phyloP scores from a whole-genome alignment of 2,329 filamentous ascomycete species.

The Colletotrichum endophyticum region DNA sequence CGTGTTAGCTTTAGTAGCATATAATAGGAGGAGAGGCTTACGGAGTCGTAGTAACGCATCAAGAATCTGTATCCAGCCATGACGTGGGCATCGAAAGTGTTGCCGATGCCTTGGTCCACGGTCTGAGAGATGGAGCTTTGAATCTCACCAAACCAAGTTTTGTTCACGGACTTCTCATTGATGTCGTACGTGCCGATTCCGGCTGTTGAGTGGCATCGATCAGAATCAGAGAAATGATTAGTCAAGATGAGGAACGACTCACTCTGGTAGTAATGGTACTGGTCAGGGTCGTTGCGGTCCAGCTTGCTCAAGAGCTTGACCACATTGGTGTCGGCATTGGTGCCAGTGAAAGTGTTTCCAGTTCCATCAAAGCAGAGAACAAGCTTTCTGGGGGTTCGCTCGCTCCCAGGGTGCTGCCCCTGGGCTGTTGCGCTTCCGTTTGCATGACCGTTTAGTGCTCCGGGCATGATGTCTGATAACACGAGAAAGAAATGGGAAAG shows the following conservation, averaged over 20 bases:
- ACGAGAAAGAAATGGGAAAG: background rate
- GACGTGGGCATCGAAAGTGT: constrained; percentile 55
- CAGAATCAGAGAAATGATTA: background rate
- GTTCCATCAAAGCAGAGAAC: constrained; percentile 56
- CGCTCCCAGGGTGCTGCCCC: background rate
- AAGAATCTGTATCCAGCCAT: constrained; percentile 58
- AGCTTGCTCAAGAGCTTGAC: constrained; percentile 54
- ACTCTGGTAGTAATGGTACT: constrained; percentile 58
- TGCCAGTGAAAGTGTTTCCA: constrained; percentile 49
- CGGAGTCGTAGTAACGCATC: constrained; percentile 57
- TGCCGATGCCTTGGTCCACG: constrained; percentile 48
- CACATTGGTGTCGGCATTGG: constrained; percentile 57
- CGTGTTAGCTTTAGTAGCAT: background rate
- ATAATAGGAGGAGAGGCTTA: constrained; percentile 20
- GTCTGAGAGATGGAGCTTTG: constrained; percentile 41
- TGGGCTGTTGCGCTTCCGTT: background rate
- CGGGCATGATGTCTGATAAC: background rate
- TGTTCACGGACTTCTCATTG: constrained; percentile 45
- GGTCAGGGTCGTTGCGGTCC: constrained; percentile 45
- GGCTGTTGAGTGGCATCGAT: constrained; percentile 29
- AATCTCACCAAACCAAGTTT: constrained; percentile 36
- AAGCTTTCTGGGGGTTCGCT: constrained; percentile 38
- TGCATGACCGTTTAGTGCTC: background rate
- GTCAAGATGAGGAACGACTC: constrained; percentile 10
- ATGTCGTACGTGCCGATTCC: constrained; percentile 56